phyloP scores from a whole-genome alignment of 345 rosid genomes.

The Angophora floribunda region DNA sequence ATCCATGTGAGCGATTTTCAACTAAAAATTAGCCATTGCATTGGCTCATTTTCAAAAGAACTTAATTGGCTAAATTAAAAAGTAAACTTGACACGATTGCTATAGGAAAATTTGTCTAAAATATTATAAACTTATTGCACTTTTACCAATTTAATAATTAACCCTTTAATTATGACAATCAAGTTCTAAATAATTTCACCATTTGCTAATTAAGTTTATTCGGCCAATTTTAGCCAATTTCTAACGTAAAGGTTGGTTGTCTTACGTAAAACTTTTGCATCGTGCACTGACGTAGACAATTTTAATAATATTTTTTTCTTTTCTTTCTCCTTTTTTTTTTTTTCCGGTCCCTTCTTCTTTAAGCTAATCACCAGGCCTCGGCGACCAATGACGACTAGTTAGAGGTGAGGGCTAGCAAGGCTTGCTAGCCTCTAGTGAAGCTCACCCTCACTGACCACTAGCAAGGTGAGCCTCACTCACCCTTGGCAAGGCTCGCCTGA shows the following conservation, averaged over 20 bases:
- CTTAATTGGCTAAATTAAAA: too few species aligned
- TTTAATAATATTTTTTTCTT: too few species aligned
- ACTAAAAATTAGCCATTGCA: too few species aligned
- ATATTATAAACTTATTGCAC: too few species aligned
- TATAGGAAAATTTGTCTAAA: too few species aligned
- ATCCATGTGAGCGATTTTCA: fast-evolving
- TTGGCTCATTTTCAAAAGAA: background rate
- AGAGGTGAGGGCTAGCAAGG: background rate
- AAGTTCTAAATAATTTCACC: too few species aligned
- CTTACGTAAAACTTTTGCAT: fast-evolving
- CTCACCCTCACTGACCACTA: too few species aligned
- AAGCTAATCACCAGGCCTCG: background rate
- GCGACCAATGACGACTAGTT: fast-evolving
- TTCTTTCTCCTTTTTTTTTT: too few species aligned
- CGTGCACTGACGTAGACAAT: fast-evolving
- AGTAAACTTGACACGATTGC: background rate
- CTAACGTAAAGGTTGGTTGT: fast-evolving
- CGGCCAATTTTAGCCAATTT: background rate
- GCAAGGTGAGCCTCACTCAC: background rate
- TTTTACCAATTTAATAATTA: too few species aligned
- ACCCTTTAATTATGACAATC: too few species aligned
- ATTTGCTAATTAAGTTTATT: too few species aligned
- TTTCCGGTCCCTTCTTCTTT: fast-evolving
- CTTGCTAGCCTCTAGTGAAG: too few species aligned
- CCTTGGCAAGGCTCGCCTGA: background rate